Conservation (phyloP, 495 filamentous ascomycete genomes). For the Penicillium cinerascens region DNA sequence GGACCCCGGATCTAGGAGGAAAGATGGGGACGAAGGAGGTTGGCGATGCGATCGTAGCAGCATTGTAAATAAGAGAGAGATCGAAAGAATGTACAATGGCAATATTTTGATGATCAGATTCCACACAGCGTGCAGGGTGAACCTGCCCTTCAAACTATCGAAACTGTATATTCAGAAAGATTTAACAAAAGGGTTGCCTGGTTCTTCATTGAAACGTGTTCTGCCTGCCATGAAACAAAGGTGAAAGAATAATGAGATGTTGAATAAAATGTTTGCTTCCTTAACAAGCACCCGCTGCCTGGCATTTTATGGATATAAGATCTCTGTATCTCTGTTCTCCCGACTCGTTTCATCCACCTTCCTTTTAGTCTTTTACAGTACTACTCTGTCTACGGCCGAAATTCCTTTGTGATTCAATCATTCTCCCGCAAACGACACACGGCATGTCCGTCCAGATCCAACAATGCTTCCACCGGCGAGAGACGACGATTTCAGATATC, state of each 20-base stretch:
- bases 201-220: not conserved
- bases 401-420: not conserved
- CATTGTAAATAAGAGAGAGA: conserved; percentile 51
- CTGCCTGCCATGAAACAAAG: not conserved
- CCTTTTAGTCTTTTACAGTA: not conserved
- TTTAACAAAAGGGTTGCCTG: not conserved
- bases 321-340: not conserved
- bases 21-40: conserved; percentile 67
- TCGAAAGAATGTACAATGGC: too few species aligned
- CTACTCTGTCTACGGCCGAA: not conserved
- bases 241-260: not conserved
- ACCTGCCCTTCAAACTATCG: not conserved
- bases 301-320: not conserved
- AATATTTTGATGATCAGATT: not conserved
- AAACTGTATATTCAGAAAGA: not conserved
- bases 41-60: conserved; percentile 74
- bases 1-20: conserved; percentile 79
- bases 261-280: not conserved
- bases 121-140: not conserved
- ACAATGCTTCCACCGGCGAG: not conserved
- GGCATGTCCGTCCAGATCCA: not conserved
- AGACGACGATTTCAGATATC: not conserved
- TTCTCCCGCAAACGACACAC: not conserved
- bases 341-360: not conserved
- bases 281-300: not conserved